Evolutionary conservation across 1,284 basidiomycete species (phyloP).

Genomic region (Cutaneotrichosporon arboriforme): DNA sequence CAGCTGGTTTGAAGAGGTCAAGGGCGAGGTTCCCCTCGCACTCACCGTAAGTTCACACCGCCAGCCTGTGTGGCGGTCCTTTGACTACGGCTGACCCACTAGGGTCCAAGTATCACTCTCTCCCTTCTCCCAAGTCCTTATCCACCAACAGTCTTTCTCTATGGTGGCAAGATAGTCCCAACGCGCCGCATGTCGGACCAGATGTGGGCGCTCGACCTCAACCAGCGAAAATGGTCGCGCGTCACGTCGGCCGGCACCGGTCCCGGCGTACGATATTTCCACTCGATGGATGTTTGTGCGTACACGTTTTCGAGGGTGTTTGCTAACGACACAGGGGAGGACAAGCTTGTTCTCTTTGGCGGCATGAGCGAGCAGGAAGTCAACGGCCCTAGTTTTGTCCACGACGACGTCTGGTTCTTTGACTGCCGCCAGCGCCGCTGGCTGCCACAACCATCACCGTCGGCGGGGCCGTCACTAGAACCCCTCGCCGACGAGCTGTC

Average conservation of each 20-base stretch:
- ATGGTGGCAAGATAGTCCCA: constrained; percentile 80
- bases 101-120: constrained; percentile 42
- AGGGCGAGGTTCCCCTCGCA: constrained; percentile 79
- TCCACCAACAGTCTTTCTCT: constrained; percentile 40
- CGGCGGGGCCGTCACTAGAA: constrained; percentile 5
- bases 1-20: constrained; percentile 72
- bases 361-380: constrained; percentile 62
- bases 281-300: constrained; percentile 80
- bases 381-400: constrained; percentile 58
- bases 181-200: constrained; percentile 81
- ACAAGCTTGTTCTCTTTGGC: constrained; percentile 81
- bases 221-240: constrained; percentile 69
- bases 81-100: constrained; percentile 2
- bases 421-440: constrained; percentile 66
- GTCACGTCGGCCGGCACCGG: constrained; percentile 52
- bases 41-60: constrained; percentile 62
- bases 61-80: not conserved
- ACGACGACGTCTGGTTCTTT: constrained; percentile 80
- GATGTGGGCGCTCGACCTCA: constrained; percentile 78
- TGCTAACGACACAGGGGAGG: constrained; percentile 58
- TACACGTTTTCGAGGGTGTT: constrained; percentile 25
- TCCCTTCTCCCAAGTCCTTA: constrained; percentile 33
- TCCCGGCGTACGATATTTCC: constrained; percentile 78
- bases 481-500: constrained; percentile 33
- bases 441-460: constrained; percentile 51